Conservation (phyloP, 495 filamentous ascomycete species). For the Xylaria sp. region DNA sequence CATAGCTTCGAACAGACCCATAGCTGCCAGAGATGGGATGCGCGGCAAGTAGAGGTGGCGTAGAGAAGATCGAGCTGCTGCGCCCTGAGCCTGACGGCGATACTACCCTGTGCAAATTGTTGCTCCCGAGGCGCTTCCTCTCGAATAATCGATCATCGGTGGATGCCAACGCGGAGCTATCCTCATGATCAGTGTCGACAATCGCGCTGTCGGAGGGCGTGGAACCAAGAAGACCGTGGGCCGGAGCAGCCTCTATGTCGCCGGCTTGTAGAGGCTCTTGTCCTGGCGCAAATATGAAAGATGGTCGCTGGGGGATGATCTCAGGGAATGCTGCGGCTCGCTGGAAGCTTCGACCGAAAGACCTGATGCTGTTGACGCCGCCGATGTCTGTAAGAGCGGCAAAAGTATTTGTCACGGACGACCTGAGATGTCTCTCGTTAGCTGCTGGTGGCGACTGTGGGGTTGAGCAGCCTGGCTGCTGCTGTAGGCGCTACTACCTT, state of each 20-base stretch:
- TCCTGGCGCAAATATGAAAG: constrained; percentile 67
- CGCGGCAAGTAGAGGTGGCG: constrained; percentile 68
- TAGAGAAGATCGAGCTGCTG: constrained; percentile 62
- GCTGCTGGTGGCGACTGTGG: not conserved
- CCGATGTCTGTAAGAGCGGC: constrained; percentile 76
- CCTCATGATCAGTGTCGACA: constrained; percentile 30
- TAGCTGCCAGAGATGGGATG: constrained; percentile 71
- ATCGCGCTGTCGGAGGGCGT: constrained; percentile 33
- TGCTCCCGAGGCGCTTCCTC: constrained; percentile 48
- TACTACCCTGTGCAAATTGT: constrained; percentile 41
- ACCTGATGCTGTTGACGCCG: constrained; percentile 91
- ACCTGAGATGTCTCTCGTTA: constrained; percentile 48
- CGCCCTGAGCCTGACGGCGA: constrained; percentile 39
- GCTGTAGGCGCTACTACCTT: constrained; percentile 36
- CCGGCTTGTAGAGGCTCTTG: constrained; percentile 46
- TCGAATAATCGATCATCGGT: constrained; percentile 48
- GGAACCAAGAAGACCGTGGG: constrained; percentile 48
- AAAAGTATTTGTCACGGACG: constrained; percentile 78
- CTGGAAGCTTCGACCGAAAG: constrained; percentile 94
- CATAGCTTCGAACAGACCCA: constrained; percentile 71
- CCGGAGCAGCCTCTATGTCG: constrained; percentile 45
- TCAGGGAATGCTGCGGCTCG: constrained; percentile 89
- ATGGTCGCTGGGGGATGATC: constrained; percentile 75
- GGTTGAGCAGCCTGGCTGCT: not conserved
- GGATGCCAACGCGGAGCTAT: constrained; percentile 33